phyloP scores from a whole-genome alignment of 768 basidiomycete species.

The Mycena epipterygia region DNA sequence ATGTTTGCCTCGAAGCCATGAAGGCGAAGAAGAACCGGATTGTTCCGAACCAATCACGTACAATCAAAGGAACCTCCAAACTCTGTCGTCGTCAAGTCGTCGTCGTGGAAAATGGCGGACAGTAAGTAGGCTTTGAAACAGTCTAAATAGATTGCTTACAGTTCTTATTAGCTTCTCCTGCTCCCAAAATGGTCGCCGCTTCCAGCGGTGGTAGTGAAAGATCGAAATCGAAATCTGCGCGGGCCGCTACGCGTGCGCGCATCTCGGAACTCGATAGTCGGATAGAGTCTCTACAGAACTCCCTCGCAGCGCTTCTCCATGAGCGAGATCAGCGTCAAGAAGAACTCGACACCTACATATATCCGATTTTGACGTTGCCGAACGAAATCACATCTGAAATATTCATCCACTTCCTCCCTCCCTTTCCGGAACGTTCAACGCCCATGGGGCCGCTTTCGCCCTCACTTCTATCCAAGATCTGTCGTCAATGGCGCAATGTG shows the following conservation, averaged over 20 bases:
- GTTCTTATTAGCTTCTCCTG: too few species aligned
- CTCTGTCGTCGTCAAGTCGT: too few species aligned
- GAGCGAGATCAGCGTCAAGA: neutral
- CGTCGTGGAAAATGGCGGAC: too few species aligned
- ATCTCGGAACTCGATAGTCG: neutral
- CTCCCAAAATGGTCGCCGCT: too few species aligned
- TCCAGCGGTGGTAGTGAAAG: too few species aligned
- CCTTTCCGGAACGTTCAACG: neutral
- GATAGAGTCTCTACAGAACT: neutral
- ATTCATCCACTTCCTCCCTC: neutral
- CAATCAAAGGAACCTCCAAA: too few species aligned
- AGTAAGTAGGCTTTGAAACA: too few species aligned
- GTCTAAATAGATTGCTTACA: too few species aligned
- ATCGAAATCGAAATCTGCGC: too few species aligned
- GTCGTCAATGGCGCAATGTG: neutral
- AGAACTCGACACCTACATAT: neutral
- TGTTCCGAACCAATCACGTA: too few species aligned
- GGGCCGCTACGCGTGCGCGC: neutral
- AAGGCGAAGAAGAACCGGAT: neutral
- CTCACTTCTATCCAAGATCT: neutral
- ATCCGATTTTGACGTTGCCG: neutral
- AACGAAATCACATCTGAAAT: neutral
- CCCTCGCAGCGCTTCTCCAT: neutral
- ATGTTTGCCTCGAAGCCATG: slow-evolving; percentile 18
- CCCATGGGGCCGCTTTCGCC: neutral